Base-by-base conservation (phyloP, 495 filamentous ascomycete species). In the Elaphomyces granulatus region DNA sequence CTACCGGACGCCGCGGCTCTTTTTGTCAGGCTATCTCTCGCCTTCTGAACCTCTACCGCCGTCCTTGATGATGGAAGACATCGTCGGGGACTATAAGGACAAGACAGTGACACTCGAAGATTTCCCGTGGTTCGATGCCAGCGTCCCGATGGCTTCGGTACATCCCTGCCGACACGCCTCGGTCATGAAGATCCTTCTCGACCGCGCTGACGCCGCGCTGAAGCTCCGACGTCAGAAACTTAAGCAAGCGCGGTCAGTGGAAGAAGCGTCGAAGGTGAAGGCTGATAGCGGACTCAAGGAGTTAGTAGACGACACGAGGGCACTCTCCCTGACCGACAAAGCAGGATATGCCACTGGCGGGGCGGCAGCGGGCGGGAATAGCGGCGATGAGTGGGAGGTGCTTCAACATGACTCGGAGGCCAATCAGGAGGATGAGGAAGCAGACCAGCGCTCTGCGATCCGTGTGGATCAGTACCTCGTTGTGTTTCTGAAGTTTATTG, bases 81-180 rank as follows among this genome's bases (percentile, higher is more conserved):
- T 99, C 50, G 82, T 95, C 20, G 88, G 92, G 50, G 92, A 99
- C 69, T 99, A 99, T 70, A 93, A 94, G 55, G 88, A 96, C 63
- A 99, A 99, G 66, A 99, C 90, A 6, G 90, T 99, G 43, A 99
- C 92, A 12, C 75, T 96, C 31, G 92, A 99, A 59, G 85, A 94
- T 56, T 99, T 99, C 58, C 86, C 86, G 17, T 92, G 87, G 68
- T 87, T 83, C 52, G 79, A 83, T 36, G 61, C 67, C 8, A 74
- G 68, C 42, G 73, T 94, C 48, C 92, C 93, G 67, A 99, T 94
- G 79, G 92, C 90, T 20, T 86, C 78, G 40, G 82, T 99, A 18
- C 92, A 99, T 52, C 92, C 92, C 3, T 82, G 78, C 68, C 84
- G 82, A 47, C 92, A 99, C 48, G 90, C 88, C 4, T 78, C 80